Base-by-base conservation (phyloP, 805 yeast genomes). In the Naumovozyma castellii region DNA sequence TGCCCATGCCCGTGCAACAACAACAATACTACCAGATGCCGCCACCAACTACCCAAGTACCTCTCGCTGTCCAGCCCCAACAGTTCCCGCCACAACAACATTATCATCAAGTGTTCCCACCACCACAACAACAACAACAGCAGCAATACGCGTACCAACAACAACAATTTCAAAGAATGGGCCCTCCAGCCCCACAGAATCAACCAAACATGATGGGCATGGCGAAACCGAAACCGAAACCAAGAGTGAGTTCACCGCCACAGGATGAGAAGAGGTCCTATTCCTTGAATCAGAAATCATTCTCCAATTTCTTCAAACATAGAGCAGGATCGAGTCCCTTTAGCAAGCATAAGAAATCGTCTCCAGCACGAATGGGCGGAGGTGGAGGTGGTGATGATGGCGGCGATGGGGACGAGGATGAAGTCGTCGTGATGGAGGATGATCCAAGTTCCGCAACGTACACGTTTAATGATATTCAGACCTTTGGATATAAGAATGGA, bases 381-480 rank as follows among this genome's bases (percentile, higher is more conserved):
- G 5, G 5, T 29, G 34, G 5, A 43, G 27, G 39, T 9, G 48
- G 39, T 8, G 59, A 49, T 2, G 61, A 50, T 14, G 59, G 44
- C 6, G 67, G 56, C 22, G 63, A 53, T 25, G 64, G 56, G 14
- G 63, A 56, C 15, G 67, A 63, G 18, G 66, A 64, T 1, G 68
- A 62, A 25, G 68, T 62, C 14, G 50, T 60, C 0, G 42, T 55
- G 15, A 35, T 62, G 16, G 32, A 29, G 13, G 64, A 57, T 25
- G 51, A 56, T 14, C 43, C 51, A 3, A 61, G 64, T 15, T 67
- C 64, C 2, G 57, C 64, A 5, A 57, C 59, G 18, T 61, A 80
- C 45, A 73, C 85, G 0, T 78, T 80, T 46, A 76, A 74, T 45
- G 88, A 83, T 50, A 64, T 84, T 8, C 64, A 76, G 18, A 79